Evolutionary conservation across 805 yeast species (phyloP), one percentile per base, ranked within the genome.

Genomic region (Spathaspora hagerdaliae): DNA sequence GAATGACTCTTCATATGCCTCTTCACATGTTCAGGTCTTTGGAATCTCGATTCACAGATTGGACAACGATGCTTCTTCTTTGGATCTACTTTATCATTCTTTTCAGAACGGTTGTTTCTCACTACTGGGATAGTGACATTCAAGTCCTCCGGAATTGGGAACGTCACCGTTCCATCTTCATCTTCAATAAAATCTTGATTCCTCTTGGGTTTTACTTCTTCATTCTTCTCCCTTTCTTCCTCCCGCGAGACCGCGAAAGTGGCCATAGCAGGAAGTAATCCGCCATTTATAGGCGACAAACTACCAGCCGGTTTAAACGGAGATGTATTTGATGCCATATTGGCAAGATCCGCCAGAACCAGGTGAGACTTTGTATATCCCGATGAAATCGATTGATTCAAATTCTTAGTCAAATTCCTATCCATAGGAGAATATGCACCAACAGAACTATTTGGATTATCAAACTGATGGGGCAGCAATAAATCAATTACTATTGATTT

Each of bases 11-110:
- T 73, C 75, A 79, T 69, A 55, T 79, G 82, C 50, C 87, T 60
- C 58, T 79, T 83, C 27, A 83, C 89, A 60, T 83, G 89, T 55
- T 83, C 89, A 2, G 89, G 85, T 51, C 86, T 63, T 58, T 82
- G 87, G 68, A 82, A 82, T 42, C 76, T 63, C 35, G 81, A 73
- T 40, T 76, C 79, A 57, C 88, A 82, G 36, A 81, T 59, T 1
- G 86, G 86, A 63, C 89, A 83, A 51, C 72, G 73, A 60, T 83
- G 87, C 42, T 72, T 70, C 60, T 82, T 83, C 55, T 79, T 81
- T 7, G 74, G 73, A 50, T 71, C 75, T 36, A 51, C 43, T 29
- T 47, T 47, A 41, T 76, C 73, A 43, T 69, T 67, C 53, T 67
- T 55, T 41, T 59, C 64, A 11, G 53, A 53, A 27, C 57, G 24